Evolutionary conservation across 1,284 basidiomycete genomes (phyloP).

Genomic region (Filobasidium uniguttulatum): DNA sequence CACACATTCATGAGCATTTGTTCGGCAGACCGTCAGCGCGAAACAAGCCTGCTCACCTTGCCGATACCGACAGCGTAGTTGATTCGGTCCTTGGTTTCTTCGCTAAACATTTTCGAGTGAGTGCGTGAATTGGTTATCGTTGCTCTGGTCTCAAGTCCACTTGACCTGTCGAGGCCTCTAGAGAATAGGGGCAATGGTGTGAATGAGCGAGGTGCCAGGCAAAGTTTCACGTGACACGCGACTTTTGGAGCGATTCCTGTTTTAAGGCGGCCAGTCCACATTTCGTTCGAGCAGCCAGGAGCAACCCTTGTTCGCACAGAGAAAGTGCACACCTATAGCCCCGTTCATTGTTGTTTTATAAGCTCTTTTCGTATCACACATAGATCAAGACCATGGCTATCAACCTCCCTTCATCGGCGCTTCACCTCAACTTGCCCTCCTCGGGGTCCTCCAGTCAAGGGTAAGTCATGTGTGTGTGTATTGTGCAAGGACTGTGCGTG

Average conservation of each 20-base stretch:
- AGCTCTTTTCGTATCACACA: background rate
- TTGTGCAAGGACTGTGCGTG: background rate
- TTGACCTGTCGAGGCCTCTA: too few relatives aligned
- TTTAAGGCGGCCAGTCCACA: too few relatives aligned
- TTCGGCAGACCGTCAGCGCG: background rate
- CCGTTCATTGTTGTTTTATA: background rate
- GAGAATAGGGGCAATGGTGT: too few relatives aligned
- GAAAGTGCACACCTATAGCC: too few relatives aligned
- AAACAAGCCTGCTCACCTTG: constrained; percentile 20
- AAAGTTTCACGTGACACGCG: too few relatives aligned
- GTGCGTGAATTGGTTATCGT: background rate
- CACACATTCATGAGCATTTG: constrained; percentile 15
- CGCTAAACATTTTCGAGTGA: constrained; percentile 12
- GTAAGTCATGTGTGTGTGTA: constrained; percentile 17
- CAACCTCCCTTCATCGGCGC: constrained; percentile 31
- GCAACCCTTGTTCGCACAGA: too few relatives aligned
- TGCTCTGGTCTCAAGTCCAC: too few relatives aligned
- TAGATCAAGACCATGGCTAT: constrained; percentile 27
- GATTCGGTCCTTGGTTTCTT: constrained; percentile 38
- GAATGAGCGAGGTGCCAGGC: too few relatives aligned
- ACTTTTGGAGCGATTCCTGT: too few relatives aligned
- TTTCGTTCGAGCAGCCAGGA: too few relatives aligned
- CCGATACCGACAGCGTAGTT: constrained; percentile 34
- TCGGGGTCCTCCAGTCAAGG: constrained; percentile 23
- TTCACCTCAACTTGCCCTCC: constrained; percentile 34